Evolutionary conservation across 2,329 filamentous ascomycete species (phyloP), one percentile per base, ranked within the genome.

Genomic region (Cercospora nicotianae): DNA sequence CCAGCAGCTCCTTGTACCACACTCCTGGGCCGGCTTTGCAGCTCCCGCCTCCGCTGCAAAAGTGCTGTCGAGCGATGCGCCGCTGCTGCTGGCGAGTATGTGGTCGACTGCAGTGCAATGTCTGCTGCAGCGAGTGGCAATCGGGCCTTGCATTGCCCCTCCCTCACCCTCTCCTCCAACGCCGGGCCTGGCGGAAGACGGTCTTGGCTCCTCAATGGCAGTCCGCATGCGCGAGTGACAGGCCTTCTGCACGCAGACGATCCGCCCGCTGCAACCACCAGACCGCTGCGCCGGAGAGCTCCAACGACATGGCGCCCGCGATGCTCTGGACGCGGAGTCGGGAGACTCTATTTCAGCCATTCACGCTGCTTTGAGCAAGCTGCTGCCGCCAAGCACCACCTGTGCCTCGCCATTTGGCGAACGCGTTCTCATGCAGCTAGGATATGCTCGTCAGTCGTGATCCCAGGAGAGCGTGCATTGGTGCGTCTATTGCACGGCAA

Each of bases 401-500:
- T 60, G 63, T 16, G 5, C 51, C 51, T 57, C 64, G 45, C 53
- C 42, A 64, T 67, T 63, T 51, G 67, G 39, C 55, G 60, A 58
- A 61, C 57, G 36, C 36, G 48, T 48, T 65, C 58, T 31, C 20
- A 48, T 51, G 31, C 62, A 18, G 36, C 48, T 59, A 42, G 60
- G 60, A 39, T 18, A 58, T 26, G 63, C 58, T 57, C 53, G 18
- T 28, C 30, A 60, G 33, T 63, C 58, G 62, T 58, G 57, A 70
- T 70, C 67, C 68, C 68, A 67, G 70, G 58, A 26, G 33, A 28
- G 59, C 42, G 68, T 72, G 70, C 70, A 72, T 72, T 70, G 70
- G 68, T 66, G 59, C 66, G 64, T 62, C 26, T 60, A 60, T 60
- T 65, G 59, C 63, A 42, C 62, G 51, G 51, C 51, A 64, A 58